Conservation (phyloP, 805 yeast genomes). For the Yarrowia divulgata region DNA sequence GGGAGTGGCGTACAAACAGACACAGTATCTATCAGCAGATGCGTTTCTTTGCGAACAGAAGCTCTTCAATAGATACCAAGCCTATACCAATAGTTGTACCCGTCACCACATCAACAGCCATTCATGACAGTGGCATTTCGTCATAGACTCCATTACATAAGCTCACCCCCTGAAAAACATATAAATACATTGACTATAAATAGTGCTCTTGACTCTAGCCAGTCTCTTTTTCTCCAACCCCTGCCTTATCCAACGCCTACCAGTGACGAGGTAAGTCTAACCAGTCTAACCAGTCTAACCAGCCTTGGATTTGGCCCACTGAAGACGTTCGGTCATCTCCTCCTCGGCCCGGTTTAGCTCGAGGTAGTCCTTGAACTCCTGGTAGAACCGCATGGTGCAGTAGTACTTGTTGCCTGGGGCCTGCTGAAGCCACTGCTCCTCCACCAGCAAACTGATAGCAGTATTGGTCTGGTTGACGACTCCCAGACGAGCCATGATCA, state of each 20-base stretch:
- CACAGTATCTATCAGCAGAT: no score
- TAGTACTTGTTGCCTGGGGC: constrained; percentile 11
- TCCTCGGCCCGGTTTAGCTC: constrained; percentile 13
- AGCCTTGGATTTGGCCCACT: constrained; percentile 17
- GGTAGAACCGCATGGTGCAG: constrained; percentile 24
- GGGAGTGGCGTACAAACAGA: no score
- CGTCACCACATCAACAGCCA: no score
- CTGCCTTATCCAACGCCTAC: not conserved
- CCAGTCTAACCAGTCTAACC: not conserved
- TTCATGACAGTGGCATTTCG: no score
- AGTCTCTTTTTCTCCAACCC: not conserved
- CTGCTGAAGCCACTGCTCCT: constrained; percentile 16
- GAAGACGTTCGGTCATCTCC: constrained; percentile 28
- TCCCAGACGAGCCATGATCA: constrained; percentile 11
- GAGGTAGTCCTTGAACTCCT: constrained; percentile 25
- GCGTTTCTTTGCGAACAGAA: no score
- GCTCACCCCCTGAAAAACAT: not conserved
- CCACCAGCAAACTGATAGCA: constrained; percentile 1
- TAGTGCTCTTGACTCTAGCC: not conserved
- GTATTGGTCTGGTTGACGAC: not conserved
- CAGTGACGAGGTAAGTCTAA: no score
- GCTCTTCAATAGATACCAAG: no score
- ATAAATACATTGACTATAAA: constrained; percentile 21
- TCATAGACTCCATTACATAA: no score
- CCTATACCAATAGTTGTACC: no score